phyloP scores from a whole-genome alignment of 2,329 filamentous ascomycete species.

The Geosmithia putterillii region DNA sequence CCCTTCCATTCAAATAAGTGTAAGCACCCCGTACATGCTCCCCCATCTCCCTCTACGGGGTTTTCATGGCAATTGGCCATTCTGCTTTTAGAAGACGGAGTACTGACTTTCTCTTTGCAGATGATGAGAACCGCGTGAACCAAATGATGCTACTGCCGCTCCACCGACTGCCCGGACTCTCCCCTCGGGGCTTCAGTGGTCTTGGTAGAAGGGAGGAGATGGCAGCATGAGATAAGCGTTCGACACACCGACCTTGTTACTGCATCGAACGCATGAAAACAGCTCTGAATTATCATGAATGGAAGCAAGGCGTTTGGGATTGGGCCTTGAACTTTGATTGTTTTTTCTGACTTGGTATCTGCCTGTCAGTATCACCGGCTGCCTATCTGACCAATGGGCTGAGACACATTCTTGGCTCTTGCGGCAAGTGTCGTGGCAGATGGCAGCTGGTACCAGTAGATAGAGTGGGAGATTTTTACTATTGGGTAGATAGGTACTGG shows the following conservation, averaged over 20 bases:
- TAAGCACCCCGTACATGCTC: constrained; percentile 36
- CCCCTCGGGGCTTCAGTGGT: constrained; percentile 81
- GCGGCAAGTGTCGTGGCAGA: neutral
- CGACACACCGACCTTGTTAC: constrained; percentile 99
- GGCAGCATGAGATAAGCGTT: constrained; percentile 95
- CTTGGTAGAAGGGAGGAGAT: constrained; percentile 48
- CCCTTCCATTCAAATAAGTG: constrained; percentile 99
- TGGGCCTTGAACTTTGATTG: constrained; percentile 3
- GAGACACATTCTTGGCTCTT: constrained; percentile 1
- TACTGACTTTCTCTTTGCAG: constrained; percentile 31
- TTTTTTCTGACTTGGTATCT: neutral
- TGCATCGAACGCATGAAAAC: constrained; percentile 84
- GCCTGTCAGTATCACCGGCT: neutral
- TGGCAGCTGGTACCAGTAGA: neutral
- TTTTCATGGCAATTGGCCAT: too few species aligned
- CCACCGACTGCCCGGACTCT: constrained; percentile 66
- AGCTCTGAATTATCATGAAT: constrained; percentile 70
- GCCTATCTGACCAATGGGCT: neutral
- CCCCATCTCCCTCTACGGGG: neutral
- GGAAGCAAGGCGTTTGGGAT: too few species aligned
- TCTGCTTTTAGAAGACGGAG: too few species aligned
- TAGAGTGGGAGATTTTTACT: neutral
- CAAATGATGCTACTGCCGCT: constrained; percentile 67
- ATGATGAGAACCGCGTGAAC: constrained; percentile 99
- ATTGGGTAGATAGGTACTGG: neutral